Evolutionary conservation across 2,329 filamentous ascomycete genomes (phyloP).

Genomic region (Thelonectria rubi): DNA sequence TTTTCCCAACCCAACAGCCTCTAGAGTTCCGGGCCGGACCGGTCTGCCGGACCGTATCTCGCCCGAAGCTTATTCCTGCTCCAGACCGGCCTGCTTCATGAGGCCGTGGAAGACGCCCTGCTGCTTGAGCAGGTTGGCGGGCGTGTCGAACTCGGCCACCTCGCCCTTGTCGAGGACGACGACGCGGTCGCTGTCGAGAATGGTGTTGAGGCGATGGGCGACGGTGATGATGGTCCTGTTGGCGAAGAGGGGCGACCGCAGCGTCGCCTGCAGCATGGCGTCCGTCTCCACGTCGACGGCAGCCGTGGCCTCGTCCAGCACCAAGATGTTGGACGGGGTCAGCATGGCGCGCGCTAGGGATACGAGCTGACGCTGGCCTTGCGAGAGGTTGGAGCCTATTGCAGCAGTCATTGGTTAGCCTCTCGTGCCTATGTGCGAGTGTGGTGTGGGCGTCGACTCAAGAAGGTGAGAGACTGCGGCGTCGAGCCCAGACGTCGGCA

Average conservation of each 20-base stretch:
- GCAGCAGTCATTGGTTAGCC: conserved; percentile 29
- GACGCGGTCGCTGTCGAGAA: conserved; percentile 87
- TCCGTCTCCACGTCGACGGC: conserved; percentile 75
- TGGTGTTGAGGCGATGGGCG: conserved; percentile 97
- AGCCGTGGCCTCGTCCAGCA: conserved; percentile 95
- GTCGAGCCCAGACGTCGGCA: conserved; percentile 10
- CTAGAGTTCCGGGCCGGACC: conserved; percentile 9
- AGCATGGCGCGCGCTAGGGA: conserved; percentile 93
- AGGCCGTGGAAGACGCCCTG: conserved; percentile 86
- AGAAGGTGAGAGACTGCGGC: conserved; percentile 24
- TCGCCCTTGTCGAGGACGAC: conserved; percentile 91
- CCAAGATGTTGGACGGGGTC: conserved; percentile 95
- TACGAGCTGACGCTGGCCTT: conserved; percentile 93
- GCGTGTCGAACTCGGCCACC: conserved; percentile 93
- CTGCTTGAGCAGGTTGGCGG: conserved; percentile 76
- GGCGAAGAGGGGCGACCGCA: conserved; percentile 75
- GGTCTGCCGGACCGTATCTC: neutral
- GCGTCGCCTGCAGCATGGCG: conserved; percentile 70
- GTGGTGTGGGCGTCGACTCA: neutral
- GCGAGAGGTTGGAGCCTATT: conserved; percentile 89
- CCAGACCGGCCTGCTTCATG: conserved; percentile 88
- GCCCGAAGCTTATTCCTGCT: conserved; percentile 50
- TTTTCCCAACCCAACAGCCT: neutral
- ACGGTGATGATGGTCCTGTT: conserved; percentile 98
- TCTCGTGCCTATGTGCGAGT: neutral